A percentile compares a stretch with the other conserved stretches of the same genome.
Evolutionary conservation across 75 land plant species (phyloP).

Genomic region (Cunninghamia lanceolata): DNA sequence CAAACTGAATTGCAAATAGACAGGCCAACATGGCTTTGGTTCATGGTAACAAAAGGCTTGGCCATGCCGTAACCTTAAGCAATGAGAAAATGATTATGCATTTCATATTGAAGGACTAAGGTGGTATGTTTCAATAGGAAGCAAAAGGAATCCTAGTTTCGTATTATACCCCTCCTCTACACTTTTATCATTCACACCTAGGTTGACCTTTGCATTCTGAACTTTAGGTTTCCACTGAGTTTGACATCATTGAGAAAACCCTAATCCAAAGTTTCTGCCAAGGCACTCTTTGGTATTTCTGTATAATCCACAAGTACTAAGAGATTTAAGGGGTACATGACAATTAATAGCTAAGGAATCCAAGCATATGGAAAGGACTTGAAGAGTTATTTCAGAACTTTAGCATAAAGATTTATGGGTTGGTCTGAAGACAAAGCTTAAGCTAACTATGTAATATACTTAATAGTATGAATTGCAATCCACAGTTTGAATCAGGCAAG

Average conservation of each 20-base stretch:
- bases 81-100: too few species aligned
- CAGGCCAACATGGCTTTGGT: not conserved
- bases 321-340: too few species aligned
- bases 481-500: not conserved
- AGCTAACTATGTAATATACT: not conserved
- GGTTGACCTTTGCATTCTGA: too few species aligned
- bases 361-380: not conserved
- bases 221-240: too few species aligned
- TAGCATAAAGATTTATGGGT: not conserved
- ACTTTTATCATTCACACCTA: too few species aligned
- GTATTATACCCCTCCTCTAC: too few species aligned
- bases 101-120: too few species aligned
- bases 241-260: not conserved
- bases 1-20: not conserved
- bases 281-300: not conserved
- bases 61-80: too few species aligned
- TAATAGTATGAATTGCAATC: not conserved
- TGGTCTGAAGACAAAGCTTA: not conserved
- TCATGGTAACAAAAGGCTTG: too few species aligned
- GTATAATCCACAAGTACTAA: not conserved
- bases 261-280: not conserved
- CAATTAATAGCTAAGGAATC: not conserved
- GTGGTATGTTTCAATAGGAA: too few species aligned
- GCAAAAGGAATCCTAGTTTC: too few species aligned
- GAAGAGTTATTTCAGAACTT: not conserved